Percentiles rank a stretch among this genome's conserved stretches.
These are phyloP conservation scores for Apophysomyces elegans DNA, from an alignment of 371 early-diverging fungal genomes.

Conservation along the genomic window DNA sequence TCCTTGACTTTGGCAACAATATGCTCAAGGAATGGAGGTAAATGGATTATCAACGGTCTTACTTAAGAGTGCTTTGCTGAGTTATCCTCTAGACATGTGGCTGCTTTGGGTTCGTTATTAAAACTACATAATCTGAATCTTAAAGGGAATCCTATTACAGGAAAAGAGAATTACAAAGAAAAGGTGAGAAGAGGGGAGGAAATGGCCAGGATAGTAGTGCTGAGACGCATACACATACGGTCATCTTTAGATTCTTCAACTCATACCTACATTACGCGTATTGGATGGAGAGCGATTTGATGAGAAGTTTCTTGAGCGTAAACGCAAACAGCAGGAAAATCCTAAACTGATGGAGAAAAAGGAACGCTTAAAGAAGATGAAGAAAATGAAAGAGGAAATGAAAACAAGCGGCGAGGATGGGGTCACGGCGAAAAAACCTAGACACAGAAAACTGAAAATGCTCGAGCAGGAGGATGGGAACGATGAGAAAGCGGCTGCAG, in stretches of 20 bases:
- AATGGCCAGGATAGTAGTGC: no score
- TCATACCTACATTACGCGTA: constrained; percentile 74
- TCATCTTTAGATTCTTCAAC: constrained; percentile 50
- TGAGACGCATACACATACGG: neutral
- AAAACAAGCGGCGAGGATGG: constrained; percentile 18
- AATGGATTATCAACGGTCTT: neutral
- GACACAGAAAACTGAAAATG: constrained; percentile 16
- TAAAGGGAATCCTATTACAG: constrained; percentile 80
- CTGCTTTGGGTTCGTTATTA: constrained; percentile 62
- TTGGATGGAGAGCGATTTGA: constrained; percentile 88
- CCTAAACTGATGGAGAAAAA: constrained; percentile 46
- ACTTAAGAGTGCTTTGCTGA: neutral
- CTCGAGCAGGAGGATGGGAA: constrained; percentile 14
- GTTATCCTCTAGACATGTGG: constrained; percentile 50
- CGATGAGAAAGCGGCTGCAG: constrained; percentile 12
- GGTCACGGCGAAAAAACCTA: constrained; percentile 19
- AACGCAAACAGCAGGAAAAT: constrained; percentile 56
- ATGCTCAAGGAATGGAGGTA: constrained; percentile 62
- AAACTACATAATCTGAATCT: constrained; percentile 75
- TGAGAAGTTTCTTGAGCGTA: constrained; percentile 72
- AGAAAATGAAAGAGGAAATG: constrained; percentile 23
- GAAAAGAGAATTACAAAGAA: constrained; percentile 65
- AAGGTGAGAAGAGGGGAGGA: constrained; percentile 41
- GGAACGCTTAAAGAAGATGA: constrained; percentile 41
- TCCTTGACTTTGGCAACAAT: constrained; percentile 81